These are phyloP conservation scores for Fomitopsis pulvina DNA, from an alignment of 768 basidiomycete species.

Conservation along the genomic window DNA sequence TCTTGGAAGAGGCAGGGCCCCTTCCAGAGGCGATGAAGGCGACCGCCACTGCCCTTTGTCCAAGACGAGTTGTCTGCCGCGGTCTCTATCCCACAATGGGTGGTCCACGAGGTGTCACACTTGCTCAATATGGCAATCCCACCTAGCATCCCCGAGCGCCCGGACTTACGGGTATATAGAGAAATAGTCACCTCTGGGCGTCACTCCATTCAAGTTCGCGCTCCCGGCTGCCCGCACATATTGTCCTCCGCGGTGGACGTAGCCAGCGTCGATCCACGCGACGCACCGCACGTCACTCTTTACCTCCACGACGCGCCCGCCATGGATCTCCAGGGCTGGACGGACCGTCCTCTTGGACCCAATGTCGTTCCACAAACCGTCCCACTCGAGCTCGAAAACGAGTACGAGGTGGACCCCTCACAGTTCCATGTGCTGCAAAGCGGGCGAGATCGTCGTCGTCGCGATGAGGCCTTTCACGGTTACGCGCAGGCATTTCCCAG, in stretches of 20 bases:
- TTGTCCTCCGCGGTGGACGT: too few relatives aligned
- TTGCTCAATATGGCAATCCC: background rate
- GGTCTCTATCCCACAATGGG: background rate
- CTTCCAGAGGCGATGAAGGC: background rate
- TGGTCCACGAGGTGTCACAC: background rate
- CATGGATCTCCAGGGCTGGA: background rate
- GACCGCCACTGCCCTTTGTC: background rate
- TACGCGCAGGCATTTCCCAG: background rate
- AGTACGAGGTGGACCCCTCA: conserved; percentile 18
- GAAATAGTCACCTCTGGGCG: background rate
- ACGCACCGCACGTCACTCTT: background rate
- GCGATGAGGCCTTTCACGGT: background rate
- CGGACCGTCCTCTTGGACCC: background rate
- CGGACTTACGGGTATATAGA: background rate
- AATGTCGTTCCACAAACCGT: background rate
- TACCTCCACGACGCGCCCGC: background rate
- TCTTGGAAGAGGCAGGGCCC: too few relatives aligned
- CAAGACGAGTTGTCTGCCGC: background rate
- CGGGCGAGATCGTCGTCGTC: background rate
- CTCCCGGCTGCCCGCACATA: background rate
- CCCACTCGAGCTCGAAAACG: conserved; percentile 16
- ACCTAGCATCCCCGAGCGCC: background rate
- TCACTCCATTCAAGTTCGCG: background rate
- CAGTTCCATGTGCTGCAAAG: conserved; percentile 13
- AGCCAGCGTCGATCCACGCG: too few relatives aligned